Percentiles rank a stretch among this genome's conserved stretches.
phyloP scores from a whole-genome alignment of 331 rosid genomes.

The Malus hybrid region DNA sequence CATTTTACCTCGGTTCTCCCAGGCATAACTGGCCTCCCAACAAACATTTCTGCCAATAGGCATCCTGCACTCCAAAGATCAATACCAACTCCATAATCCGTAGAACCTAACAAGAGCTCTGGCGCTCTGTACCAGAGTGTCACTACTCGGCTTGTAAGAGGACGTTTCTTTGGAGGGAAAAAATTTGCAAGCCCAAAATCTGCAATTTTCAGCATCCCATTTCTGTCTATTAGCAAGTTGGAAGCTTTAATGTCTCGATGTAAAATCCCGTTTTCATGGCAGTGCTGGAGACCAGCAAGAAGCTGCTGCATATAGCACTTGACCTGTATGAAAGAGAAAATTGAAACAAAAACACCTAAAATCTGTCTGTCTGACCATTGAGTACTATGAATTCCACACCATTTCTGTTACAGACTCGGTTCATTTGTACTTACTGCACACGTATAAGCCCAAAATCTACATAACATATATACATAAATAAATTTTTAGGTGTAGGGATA shows the following conservation, averaged over 20 bases:
- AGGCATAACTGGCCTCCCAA: conserved; percentile 57
- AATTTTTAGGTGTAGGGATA: too few species aligned
- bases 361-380: not conserved
- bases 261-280: conserved; percentile 54
- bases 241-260: conserved; percentile 67
- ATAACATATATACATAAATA: not conserved
- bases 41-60: conserved; percentile 53
- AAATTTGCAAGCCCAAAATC: conserved; percentile 74
- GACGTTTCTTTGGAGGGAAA: conserved; percentile 27
- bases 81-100: conserved; percentile 61
- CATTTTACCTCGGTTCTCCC: conserved; percentile 70
- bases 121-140: conserved; percentile 88
- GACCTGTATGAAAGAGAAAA: conserved; percentile 26
- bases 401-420: not conserved
- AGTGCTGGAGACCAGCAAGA: conserved; percentile 61
- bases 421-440: too few species aligned
- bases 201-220: conserved; percentile 65
- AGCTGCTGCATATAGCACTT: conserved; percentile 70
- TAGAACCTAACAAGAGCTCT: conserved; percentile 72
- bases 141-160: conserved; percentile 58
- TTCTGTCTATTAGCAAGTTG: conserved; percentile 56
- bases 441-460: not conserved
- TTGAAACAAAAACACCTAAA: not conserved
- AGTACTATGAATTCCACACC: not conserved
- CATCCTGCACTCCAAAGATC: conserved; percentile 94